A percentile compares a stretch with the other conserved stretches of the same genome.
phyloP scores from a whole-genome alignment of 2,329 filamentous ascomycete species.

The Ascochyta pisi region DNA sequence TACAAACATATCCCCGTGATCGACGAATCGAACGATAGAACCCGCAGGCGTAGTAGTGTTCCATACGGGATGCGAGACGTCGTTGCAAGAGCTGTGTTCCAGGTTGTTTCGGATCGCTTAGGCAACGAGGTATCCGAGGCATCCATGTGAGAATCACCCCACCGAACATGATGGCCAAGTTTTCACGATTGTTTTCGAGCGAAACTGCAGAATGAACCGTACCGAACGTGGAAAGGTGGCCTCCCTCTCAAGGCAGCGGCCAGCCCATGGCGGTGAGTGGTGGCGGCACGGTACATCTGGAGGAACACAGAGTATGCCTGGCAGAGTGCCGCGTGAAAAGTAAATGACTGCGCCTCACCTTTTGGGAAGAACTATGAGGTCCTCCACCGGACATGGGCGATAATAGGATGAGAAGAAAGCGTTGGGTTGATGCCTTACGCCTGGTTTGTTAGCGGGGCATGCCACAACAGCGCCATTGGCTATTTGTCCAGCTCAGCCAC shows the following conservation, averaged over 20 bases:
- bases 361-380: constrained; percentile 24
- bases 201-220: constrained; percentile 22
- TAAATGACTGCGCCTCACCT: constrained; percentile 36
- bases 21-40: neutral
- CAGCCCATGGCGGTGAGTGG: constrained; percentile 26
- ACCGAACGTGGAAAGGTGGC: constrained; percentile 24
- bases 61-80: constrained; percentile 25
- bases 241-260: constrained; percentile 39
- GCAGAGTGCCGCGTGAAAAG: constrained; percentile 17
- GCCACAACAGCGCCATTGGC: constrained; percentile 1
- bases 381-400: constrained; percentile 9
- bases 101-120: constrained; percentile 34
- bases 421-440: constrained; percentile 22
- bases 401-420: constrained; percentile 28
- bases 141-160: constrained; percentile 22
- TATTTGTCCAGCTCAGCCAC: constrained; percentile 2
- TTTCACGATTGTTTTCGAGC: constrained; percentile 11
- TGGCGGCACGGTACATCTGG: constrained; percentile 7
- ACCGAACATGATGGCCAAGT: neutral
- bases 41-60: neutral
- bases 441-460: constrained; percentile 2
- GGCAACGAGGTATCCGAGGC: constrained; percentile 2
- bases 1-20: neutral
- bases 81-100: constrained; percentile 27
- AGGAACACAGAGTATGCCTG: constrained; percentile 24